Percentiles rank a stretch among this genome's conserved stretches.
Conservation (phyloP, 768 basidiomycete species). For the Tulasnella sp. region DNA sequence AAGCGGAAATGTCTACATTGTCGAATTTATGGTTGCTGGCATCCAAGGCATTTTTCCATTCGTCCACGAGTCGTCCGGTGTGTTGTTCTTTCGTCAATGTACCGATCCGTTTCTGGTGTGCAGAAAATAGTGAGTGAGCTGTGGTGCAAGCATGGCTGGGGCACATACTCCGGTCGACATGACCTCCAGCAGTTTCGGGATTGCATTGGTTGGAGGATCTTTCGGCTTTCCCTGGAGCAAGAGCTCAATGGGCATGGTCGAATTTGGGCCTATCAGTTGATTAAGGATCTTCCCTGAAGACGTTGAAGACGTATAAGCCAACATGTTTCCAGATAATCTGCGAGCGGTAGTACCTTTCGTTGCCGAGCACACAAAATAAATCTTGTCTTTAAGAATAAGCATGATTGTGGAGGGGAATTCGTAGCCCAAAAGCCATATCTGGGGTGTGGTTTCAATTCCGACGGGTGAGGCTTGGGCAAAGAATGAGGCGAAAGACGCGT, state of each 20-base stretch:
- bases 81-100: constrained; percentile 74
- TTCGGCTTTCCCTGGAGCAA: constrained; percentile 72
- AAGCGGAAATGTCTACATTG: constrained; percentile 65
- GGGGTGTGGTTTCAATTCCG: constrained; percentile 6
- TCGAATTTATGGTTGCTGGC: constrained; percentile 53
- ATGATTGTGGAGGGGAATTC: constrained; percentile 94
- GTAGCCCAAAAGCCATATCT: constrained; percentile 97
- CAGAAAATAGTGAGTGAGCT: constrained; percentile 4
- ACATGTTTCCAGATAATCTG: neutral
- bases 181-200: constrained; percentile 56
- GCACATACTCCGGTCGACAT: constrained; percentile 29
- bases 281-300: constrained; percentile 66
- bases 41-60: constrained; percentile 67
- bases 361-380: constrained; percentile 75
- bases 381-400: constrained; percentile 67
- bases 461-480: neutral
- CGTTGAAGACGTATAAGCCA: constrained; percentile 3
- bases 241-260: constrained; percentile 62
- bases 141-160: constrained; percentile 32
- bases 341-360: constrained; percentile 60
- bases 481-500: constrained; percentile 21
- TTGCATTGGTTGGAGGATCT: constrained; percentile 63
- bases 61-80: constrained; percentile 74
- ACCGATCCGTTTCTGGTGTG: constrained; percentile 55
- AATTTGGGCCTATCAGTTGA: constrained; percentile 56